Conservation (phyloP, 192 early-diverging fungal species). For the Powellomyces hirtus region DNA sequence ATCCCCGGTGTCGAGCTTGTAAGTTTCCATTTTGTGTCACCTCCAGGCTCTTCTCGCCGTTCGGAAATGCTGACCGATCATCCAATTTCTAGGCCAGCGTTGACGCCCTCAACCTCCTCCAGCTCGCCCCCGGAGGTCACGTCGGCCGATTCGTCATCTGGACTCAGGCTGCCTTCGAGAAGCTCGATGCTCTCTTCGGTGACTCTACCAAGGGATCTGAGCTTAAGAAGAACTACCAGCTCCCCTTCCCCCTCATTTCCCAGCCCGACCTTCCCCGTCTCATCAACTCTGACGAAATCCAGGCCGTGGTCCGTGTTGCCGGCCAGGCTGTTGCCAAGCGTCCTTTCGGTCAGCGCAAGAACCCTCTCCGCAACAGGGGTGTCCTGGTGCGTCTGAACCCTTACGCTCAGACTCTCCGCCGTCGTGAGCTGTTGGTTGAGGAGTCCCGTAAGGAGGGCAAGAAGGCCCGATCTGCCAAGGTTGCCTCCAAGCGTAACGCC, state of each 20-base stretch:
- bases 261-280: slow-evolving; percentile 94
- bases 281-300: slow-evolving; percentile 96
- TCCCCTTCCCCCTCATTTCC: slow-evolving; percentile 83
- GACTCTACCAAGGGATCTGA: slow-evolving; percentile 70
- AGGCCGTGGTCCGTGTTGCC: slow-evolving; percentile 86
- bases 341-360: slow-evolving; percentile 97
- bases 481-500: slow-evolving; percentile 29
- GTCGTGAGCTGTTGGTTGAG: slow-evolving; percentile 44
- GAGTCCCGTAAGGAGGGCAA: slow-evolving; percentile 32
- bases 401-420: slow-evolving; percentile 84
- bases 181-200: slow-evolving; percentile 92
- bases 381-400: slow-evolving; percentile 95
- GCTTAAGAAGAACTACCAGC: slow-evolving; percentile 89
- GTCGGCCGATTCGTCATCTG: slow-evolving; percentile 99
- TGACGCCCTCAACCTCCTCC: slow-evolving; percentile 91
- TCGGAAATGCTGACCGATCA: neutral
- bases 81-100: slow-evolving; percentile 58
- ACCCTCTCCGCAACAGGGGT: slow-evolving; percentile 90
- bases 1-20: slow-evolving; percentile 96
- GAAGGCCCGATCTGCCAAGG: slow-evolving; percentile 31
- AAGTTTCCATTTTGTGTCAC: neutral
- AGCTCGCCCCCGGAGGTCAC: slow-evolving; percentile 98
- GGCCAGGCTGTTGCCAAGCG: slow-evolving; percentile 78
- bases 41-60: neutral
- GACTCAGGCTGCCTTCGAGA: slow-evolving; percentile 89